Evolutionary conservation across 192 early-diverging fungal species (phyloP).

Genomic region (Backusella macrospora): DNA sequence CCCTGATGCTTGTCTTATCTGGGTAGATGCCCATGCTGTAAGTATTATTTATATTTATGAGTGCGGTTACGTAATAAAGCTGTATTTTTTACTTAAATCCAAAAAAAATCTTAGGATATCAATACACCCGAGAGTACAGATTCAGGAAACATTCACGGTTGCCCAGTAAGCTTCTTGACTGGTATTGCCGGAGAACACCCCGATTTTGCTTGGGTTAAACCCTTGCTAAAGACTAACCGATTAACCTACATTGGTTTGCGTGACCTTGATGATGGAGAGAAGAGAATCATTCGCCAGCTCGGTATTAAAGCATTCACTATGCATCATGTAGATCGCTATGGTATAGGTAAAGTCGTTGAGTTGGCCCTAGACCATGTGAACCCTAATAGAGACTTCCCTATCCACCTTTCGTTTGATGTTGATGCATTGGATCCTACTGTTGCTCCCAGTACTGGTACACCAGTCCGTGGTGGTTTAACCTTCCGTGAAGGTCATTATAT

Average conservation of each 20-base stretch:
- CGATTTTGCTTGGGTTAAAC: slow-evolving; percentile 80
- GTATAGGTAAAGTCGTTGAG: slow-evolving; percentile 90
- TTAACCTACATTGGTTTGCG: slow-evolving; percentile 96
- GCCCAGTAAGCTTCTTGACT: slow-evolving; percentile 88
- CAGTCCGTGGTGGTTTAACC: slow-evolving; percentile 91
- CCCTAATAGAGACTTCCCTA: slow-evolving; percentile 67
- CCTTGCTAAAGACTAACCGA: slow-evolving; percentile 69
- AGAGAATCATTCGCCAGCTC: slow-evolving; percentile 78
- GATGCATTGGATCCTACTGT: slow-evolving; percentile 95
- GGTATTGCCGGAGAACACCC: slow-evolving; percentile 70
- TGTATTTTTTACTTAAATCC: background rate
- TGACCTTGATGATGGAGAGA: slow-evolving; percentile 89
- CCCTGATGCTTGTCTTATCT: slow-evolving; percentile 84
- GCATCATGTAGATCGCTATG: slow-evolving; percentile 94
- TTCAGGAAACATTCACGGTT: slow-evolving; percentile 97
- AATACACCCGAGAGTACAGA: slow-evolving; percentile 88
- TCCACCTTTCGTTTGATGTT: slow-evolving; percentile 93
- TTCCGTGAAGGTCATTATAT: slow-evolving; percentile 98
- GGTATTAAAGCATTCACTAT: slow-evolving; percentile 94
- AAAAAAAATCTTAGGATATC: slow-evolving; percentile 61
- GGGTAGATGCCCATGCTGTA: slow-evolving; percentile 95
- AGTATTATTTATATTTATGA: slow-evolving; percentile 28
- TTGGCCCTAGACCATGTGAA: slow-evolving; percentile 91
- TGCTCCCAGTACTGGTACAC: slow-evolving; percentile 95
- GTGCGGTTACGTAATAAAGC: background rate